These are phyloP conservation scores for Heterobasidion occidentale DNA, from an alignment of 1,284 basidiomycete genomes.

Conservation along the genomic window DNA sequence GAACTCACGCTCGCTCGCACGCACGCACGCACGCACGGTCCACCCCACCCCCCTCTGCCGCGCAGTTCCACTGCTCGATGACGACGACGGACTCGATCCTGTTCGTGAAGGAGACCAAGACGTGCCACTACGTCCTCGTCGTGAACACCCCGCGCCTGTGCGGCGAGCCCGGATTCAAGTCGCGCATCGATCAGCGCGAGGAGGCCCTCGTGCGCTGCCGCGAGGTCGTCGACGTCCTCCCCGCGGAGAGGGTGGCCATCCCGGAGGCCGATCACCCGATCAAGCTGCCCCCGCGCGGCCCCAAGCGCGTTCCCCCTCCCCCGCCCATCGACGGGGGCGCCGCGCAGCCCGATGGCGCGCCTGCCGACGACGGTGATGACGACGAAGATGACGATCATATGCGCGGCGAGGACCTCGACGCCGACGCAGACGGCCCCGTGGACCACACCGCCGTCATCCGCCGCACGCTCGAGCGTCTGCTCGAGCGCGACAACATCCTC, in stretches of 20 bases:
- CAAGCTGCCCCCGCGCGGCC: constrained; percentile 31
- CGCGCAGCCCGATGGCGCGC: neutral
- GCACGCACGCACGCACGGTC: too few species aligned
- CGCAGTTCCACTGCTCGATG: constrained; percentile 90
- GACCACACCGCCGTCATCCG: constrained; percentile 15
- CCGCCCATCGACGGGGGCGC: constrained; percentile 17
- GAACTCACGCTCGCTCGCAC: too few species aligned
- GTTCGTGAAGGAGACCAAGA: constrained; percentile 87
- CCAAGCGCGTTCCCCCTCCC: constrained; percentile 34
- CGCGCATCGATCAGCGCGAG: constrained; percentile 55
- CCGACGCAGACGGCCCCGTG: constrained; percentile 5
- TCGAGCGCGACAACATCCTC: constrained; percentile 23
- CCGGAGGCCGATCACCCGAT: constrained; percentile 49
- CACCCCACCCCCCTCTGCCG: too few species aligned
- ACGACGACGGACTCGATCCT: constrained; percentile 80
- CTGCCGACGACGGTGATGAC: constrained; percentile 3
- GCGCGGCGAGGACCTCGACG: neutral
- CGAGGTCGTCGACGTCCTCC: constrained; percentile 45
- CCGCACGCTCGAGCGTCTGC: constrained; percentile 33
- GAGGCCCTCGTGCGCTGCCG: constrained; percentile 70
- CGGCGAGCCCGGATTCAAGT: constrained; percentile 84
- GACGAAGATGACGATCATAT: constrained; percentile 2
- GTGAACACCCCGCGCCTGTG: constrained; percentile 91
- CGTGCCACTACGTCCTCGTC: constrained; percentile 86
- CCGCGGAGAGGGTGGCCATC: constrained; percentile 25